Evolutionary conservation across 2,329 filamentous ascomycete species (phyloP), one percentile per base, ranked within the genome.

Genomic region (Ascochyta lentis): DNA sequence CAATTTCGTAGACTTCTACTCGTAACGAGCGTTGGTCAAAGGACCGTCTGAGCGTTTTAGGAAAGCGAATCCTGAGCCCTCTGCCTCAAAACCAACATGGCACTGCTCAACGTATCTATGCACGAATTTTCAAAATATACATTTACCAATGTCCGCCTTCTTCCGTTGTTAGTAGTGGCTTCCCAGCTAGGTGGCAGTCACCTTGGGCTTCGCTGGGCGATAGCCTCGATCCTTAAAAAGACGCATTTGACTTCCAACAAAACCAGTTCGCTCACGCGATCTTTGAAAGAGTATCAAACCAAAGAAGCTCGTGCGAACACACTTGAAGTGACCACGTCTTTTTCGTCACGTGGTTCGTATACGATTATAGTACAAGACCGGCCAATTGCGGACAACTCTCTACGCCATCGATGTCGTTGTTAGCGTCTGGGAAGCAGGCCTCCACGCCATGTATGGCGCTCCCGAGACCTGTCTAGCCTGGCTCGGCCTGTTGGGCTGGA

Each of bases 1-100:
- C n/a, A 4, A 50, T 35, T n/a, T 46, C 42, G 41, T 55, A 50
- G 22, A n/a, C 22, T 29, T 35, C 9, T 24, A 38, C 27, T 49
- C 40, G 38, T 26, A 49, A 40, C 35, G 19, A 44, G 5, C 16
- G 22, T 27, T 15, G 16, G 3, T 16, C 29, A 12, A 50, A 29
- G 53, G 53, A 55, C 41, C 37, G 4, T n/a, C 29, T 55, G 46
- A 42, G 46, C 53, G 37, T 31, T 55, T 55, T 46, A 41, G 53
- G 46, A 55, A 50, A 55, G 46, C 39, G 41, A 46, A 46, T 50
- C 53, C 53, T 55, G 53, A 46, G 16, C 45, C 10, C 34, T 24
- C 15, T 29, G 24, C 34, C 41, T 49, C 45, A 44, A 22, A 16
- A 29, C 45, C 46, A 7, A 45, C n/a, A 44, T 46, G 35, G 45